These are phyloP conservation scores for Saccharomyces cerevisiae DNA, from an alignment of 805 yeast genomes.

Conservation along the genomic window DNA sequence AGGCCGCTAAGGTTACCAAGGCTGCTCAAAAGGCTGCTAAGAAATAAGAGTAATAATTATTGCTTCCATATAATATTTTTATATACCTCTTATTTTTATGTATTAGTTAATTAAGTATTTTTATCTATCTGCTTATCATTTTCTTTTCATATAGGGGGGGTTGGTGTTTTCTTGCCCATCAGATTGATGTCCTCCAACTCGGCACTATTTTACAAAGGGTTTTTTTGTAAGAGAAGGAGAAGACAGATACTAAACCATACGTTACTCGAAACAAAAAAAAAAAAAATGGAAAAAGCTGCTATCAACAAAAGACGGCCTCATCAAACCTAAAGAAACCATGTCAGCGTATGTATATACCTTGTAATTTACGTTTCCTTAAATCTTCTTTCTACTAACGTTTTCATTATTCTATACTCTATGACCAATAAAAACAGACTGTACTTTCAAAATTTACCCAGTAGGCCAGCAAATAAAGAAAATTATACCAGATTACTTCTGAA, in stretches of 20 bases:
- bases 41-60: constrained; percentile 21
- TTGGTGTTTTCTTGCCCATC: not conserved
- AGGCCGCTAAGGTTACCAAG: constrained; percentile 93
- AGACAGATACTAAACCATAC: not conserved
- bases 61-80: constrained; percentile 9
- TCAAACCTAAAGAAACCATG: not conserved
- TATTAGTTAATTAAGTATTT: constrained; percentile 12
- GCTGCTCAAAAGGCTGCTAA: constrained; percentile 51
- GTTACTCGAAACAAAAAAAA: not conserved
- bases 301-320: not conserved
- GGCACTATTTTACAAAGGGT: not conserved
- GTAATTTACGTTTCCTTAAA: not conserved
- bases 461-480: constrained; percentile 18
- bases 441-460: constrained; percentile 17
- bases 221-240: not conserved
- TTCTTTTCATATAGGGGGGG: not conserved
- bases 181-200: not conserved
- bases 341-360: constrained; percentile 8
- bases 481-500: constrained; percentile 14
- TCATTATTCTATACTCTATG: not conserved
- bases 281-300: not conserved
- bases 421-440: constrained; percentile 8
- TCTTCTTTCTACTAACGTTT: not conserved
- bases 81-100: constrained; percentile 4
- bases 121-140: constrained; percentile 7